Conservation (phyloP, 495 filamentous ascomycete genomes). For the Tuber borchii region DNA sequence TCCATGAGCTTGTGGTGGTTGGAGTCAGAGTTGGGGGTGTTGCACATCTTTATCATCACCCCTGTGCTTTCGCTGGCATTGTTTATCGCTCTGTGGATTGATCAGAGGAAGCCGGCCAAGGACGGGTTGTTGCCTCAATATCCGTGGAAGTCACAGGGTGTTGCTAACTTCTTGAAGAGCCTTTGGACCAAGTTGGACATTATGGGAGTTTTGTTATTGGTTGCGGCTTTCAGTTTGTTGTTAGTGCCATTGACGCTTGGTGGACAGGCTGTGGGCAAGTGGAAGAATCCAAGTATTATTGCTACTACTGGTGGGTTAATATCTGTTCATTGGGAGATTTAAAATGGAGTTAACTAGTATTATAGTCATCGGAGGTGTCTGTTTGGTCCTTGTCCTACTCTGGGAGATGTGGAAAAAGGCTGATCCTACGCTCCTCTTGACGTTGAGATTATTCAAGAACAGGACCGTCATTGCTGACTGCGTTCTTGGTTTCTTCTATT, state of each 20-base stretch:
- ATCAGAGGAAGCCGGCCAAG: slow-evolving; percentile 53
- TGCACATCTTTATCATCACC: slow-evolving; percentile 21
- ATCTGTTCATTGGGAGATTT: not conserved
- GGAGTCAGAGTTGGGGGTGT: no score
- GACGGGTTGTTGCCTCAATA: slow-evolving; percentile 48
- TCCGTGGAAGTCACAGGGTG: slow-evolving; percentile 43
- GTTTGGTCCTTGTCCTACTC: slow-evolving; percentile 52
- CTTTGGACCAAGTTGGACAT: no score
- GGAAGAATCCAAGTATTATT: slow-evolving; percentile 54
- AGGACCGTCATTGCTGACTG: slow-evolving; percentile 57
- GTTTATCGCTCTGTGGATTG: slow-evolving; percentile 50
- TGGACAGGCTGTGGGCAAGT: slow-evolving; percentile 48
- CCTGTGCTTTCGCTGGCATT: slow-evolving; percentile 53
- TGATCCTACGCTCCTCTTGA: no score
- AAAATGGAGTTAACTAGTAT: no score
- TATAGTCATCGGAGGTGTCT: slow-evolving; percentile 51
- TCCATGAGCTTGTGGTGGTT: no score
- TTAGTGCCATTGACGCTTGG: slow-evolving; percentile 57
- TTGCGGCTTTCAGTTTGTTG: no score
- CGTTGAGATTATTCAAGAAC: slow-evolving; percentile 56
- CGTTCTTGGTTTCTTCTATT: slow-evolving; percentile 56
- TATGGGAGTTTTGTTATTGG: no score
- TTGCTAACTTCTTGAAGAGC: slow-evolving; percentile 44
- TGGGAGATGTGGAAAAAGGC: slow-evolving; percentile 57
- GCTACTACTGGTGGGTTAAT: slow-evolving; percentile 33